A percentile compares a stretch with the other conserved stretches of the same genome.
Conservation (phyloP, 2,329 filamentous ascomycete species). For the Exophiala aquamarina region DNA sequence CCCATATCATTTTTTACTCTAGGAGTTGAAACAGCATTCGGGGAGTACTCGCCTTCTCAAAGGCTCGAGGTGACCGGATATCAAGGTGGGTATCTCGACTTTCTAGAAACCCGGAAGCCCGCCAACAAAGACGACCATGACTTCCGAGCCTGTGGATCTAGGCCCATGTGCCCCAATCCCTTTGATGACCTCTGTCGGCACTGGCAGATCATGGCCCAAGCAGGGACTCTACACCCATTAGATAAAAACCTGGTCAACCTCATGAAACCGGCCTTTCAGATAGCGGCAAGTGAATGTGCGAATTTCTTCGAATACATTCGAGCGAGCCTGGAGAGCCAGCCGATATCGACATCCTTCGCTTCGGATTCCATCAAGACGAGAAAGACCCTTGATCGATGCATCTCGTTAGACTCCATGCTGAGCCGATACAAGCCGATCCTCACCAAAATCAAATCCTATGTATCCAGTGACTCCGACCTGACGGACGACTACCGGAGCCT, state of each 20-base stretch:
- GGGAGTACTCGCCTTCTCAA: conserved; percentile 16
- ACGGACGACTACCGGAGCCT: conserved; percentile 22
- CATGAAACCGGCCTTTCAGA: conserved; percentile 24
- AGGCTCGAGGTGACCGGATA: conserved; percentile 20
- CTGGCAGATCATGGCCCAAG: conserved; percentile 21
- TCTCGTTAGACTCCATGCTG: conserved; percentile 23
- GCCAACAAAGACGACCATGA: conserved; percentile 18
- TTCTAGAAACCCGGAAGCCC: conserved; percentile 18
- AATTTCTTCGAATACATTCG: conserved; percentile 25
- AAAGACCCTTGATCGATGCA: conserved; percentile 18
- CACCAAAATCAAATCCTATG: conserved; percentile 20
- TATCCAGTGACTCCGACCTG: conserved; percentile 15
- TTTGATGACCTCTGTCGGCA: conserved; percentile 26
- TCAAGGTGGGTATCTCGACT: conserved; percentile 26
- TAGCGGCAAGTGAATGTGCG: conserved; percentile 23
- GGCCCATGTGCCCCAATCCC: conserved; percentile 19
- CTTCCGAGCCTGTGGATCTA: conserved; percentile 19
- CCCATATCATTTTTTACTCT: conserved; percentile 22
- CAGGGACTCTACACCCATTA: conserved; percentile 13
- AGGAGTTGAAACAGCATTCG: conserved; percentile 17
- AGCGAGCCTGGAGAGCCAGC: conserved; percentile 17
- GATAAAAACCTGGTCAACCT: conserved; percentile 17
- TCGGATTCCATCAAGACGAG: conserved; percentile 16
- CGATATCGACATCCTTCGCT: conserved; percentile 16
- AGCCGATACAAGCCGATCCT: conserved; percentile 24